These are phyloP conservation scores for Marchantia paleacea DNA, from an alignment of 225 moss, liverwort and hornwort species.

Conservation along the genomic window DNA sequence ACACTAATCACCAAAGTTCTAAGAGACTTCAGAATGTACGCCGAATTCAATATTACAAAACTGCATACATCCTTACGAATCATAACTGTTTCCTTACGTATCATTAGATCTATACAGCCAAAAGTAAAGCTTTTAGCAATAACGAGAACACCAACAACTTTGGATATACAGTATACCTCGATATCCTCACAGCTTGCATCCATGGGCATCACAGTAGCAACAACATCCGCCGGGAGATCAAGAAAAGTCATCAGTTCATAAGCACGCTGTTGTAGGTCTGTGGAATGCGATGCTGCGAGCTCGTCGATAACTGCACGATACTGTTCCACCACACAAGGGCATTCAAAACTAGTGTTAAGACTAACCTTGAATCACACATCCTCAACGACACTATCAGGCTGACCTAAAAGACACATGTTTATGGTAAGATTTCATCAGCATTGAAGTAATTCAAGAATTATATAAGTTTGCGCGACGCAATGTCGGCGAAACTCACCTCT, in stretches of 20 bases:
- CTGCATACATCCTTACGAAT: too few relatives aligned
- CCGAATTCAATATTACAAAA: neutral
- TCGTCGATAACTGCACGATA: conserved; percentile 77
- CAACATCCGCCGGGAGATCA: conserved; percentile 54
- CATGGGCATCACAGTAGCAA: conserved; percentile 62
- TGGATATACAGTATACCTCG: conserved; percentile 40
- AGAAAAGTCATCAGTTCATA: conserved; percentile 90
- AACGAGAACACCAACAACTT: neutral
- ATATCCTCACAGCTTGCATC: conserved; percentile 95
- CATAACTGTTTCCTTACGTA: neutral
- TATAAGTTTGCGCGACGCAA: too few relatives aligned
- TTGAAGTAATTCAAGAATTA: neutral
- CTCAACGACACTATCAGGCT: neutral
- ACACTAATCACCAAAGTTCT: neutral
- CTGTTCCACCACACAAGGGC: conserved; percentile 33
- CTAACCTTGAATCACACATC: neutral
- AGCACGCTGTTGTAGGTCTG: conserved; percentile 95
- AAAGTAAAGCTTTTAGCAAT: too few relatives aligned
- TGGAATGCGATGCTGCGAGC: conserved; percentile 85
- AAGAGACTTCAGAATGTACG: neutral
- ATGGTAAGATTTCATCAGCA: neutral
- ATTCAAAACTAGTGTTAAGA: neutral
- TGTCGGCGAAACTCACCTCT: conserved; percentile 49
- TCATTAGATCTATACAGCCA: neutral
- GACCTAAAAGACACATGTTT: neutral